phyloP scores from a whole-genome alignment of 495 filamentous ascomycete species.

The Lindgomyces ingoldianus region DNA sequence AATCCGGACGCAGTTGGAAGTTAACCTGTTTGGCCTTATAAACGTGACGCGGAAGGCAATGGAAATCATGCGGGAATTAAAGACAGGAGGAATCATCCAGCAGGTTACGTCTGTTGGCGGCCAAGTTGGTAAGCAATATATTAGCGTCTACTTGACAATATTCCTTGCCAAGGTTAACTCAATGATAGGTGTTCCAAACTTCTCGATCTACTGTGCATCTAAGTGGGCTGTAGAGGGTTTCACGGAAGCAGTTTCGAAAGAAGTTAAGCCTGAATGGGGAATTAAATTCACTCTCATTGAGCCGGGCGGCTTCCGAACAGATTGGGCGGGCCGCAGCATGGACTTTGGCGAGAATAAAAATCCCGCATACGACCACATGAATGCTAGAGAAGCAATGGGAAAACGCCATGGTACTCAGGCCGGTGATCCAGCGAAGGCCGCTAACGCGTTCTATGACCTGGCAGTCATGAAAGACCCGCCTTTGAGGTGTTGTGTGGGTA shows the following conservation, averaged over 20 bases:
- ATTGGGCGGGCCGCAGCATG: slow-evolving; percentile 44
- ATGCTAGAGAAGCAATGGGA: slow-evolving; percentile 45
- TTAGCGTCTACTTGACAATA: background rate
- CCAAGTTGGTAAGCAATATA: slow-evolving; percentile 42
- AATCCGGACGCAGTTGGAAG: slow-evolving; percentile 44
- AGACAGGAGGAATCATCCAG: slow-evolving; percentile 49
- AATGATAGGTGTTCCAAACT: slow-evolving; percentile 40
- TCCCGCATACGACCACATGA: slow-evolving; percentile 50
- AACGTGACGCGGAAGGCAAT: slow-evolving; percentile 49
- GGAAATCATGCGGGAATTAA: slow-evolving; percentile 47
- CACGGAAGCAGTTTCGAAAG: slow-evolving; percentile 41
- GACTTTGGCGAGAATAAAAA: slow-evolving; percentile 46
- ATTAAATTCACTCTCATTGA: slow-evolving; percentile 45
- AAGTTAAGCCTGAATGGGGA: slow-evolving; percentile 47
- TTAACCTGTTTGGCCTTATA: slow-evolving; percentile 47
- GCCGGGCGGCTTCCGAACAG: slow-evolving; percentile 46
- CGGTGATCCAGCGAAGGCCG: slow-evolving; percentile 51
- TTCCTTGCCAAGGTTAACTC: background rate
- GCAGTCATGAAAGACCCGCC: slow-evolving; percentile 52
- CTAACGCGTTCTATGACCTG: slow-evolving; percentile 52
- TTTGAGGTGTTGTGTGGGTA: slow-evolving; percentile 49
- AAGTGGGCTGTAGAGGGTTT: slow-evolving; percentile 50
- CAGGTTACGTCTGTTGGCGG: slow-evolving; percentile 51
- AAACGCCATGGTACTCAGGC: slow-evolving; percentile 47
- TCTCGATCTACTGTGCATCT: slow-evolving; percentile 47